Percentiles rank a stretch among this genome's conserved stretches.
phyloP scores from a whole-genome alignment of 2,329 filamentous ascomycete species.

The Cadophora gregata region DNA sequence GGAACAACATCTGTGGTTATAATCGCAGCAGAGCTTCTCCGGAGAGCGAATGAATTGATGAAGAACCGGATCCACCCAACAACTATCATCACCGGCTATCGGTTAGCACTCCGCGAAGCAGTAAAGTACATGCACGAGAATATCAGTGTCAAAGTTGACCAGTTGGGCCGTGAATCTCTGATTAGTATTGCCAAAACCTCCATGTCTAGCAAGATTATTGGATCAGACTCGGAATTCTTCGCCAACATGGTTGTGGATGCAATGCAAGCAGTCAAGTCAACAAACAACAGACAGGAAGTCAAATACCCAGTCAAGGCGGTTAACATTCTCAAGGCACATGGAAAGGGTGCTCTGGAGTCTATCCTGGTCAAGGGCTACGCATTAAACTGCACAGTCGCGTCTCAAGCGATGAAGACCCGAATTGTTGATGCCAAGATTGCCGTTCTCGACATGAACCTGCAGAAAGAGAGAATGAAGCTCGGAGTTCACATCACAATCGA shows the following conservation, averaged over 20 bases:
- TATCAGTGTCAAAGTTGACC: slow-evolving; percentile 93
- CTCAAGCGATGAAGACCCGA: slow-evolving; percentile 95
- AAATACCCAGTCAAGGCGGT: slow-evolving; percentile 99
- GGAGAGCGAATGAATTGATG: slow-evolving; percentile 96
- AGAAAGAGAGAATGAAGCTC: slow-evolving; percentile 99
- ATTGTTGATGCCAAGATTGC: slow-evolving; percentile 96
- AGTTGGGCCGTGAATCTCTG: slow-evolving; percentile 86
- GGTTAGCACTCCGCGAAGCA: slow-evolving; percentile 91
- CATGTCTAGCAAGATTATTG: slow-evolving; percentile 99
- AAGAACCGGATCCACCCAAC: slow-evolving; percentile 99
- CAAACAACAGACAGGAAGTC: slow-evolving; percentile 85
- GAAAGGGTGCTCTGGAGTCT: slow-evolving; percentile 89
- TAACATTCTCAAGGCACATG: slow-evolving; percentile 97
- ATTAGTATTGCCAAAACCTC: slow-evolving; percentile 97
- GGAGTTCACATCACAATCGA: slow-evolving; percentile 98
- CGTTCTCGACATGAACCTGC: slow-evolving; percentile 95
- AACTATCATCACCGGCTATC: slow-evolving; percentile 98
- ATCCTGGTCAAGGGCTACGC: slow-evolving; percentile 95
- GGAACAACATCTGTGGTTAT: slow-evolving; percentile 97
- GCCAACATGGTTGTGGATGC: slow-evolving; percentile 96
- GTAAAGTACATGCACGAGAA: slow-evolving; percentile 99
- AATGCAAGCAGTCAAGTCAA: slow-evolving; percentile 92
- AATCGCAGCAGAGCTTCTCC: slow-evolving; percentile 93
- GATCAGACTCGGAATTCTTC: slow-evolving; percentile 94
- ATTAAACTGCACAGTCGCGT: slow-evolving; percentile 97